Base-by-base conservation (phyloP, 148 eudicot species). In the Dianthus caryophyllus region DNA sequence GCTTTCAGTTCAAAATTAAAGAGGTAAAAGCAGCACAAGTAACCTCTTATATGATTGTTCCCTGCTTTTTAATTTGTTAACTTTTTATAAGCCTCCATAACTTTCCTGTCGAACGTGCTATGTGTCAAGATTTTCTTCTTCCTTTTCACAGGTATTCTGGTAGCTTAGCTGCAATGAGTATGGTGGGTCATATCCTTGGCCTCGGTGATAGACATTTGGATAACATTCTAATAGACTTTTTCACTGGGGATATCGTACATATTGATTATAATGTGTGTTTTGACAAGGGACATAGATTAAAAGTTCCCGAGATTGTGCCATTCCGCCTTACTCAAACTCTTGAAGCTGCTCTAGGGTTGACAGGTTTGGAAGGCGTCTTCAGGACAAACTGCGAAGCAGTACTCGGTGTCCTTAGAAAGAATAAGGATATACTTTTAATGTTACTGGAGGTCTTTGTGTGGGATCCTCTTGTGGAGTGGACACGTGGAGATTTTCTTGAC, bases 401-500 rank as follows among this genome's bases (percentile, higher is more conserved):
- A 67, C 85, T 94, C 78, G 82, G 82, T 75, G 83, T 88, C 66
- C 79, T 94, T 60, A 86, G 84, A 83, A 76, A 76, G 81, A 94
- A 94, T 68, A 94, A 94, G 74, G 99, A 94, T 68, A 73, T 86
- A 52, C 79, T 94, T 62, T 79, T 94, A 70, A 94, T 90, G 97
- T 77, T 94, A 74, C 72, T 94, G 65, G 99, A 88, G 78, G 97
- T 85, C 53, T 94, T 94, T 80, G 93, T 87, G 65, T 94, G 99
- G 99, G 97, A 94, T 81, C 99, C 99, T 26, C 96, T 94, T 65
- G 96, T 86, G 70, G 99, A 94, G 71, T 94, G 99, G 99, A 90
- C 93, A 62, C 97, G 96, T 75, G 99, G 96, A 67, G 95, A 94
- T 75, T 88, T 86, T 79, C 90, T 85, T 84, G 99, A 94, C 64